Evolutionary conservation across 345 rosid genomes (phyloP), one percentile per base, ranked within the genome.

Genomic region (Pugionium cornutum): DNA sequence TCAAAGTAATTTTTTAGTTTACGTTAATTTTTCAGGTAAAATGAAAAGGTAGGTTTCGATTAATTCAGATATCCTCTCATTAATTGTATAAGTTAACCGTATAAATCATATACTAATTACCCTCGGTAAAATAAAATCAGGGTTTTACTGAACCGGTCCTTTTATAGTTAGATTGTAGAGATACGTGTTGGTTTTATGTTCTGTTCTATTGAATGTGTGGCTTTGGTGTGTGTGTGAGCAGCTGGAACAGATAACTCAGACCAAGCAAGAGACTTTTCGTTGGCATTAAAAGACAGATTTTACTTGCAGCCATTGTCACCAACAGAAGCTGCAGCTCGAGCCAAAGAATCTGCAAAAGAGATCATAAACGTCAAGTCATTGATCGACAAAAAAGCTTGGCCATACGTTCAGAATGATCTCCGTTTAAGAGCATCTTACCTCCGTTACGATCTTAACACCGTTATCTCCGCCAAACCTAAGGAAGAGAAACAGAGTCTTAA

Each of bases 351-450:
- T 4, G 96, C 97, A 9, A 82, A 86, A 79, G 99, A 90, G 1
- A 94, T 94, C 45, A 25, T 90, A 6, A 78, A 76, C 45, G 97
- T 94, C 70, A 94, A 94, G 83, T 41, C 51, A 4, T 50, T 82
- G 44, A 94, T 94, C 40, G 97, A 94, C 78, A 86, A 94, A 83
- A 90, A 90, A 76, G 91, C 92, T 2, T 94, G 97, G 99, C 97
- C 99, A 0, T 88, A 82, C 53, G 99, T 94, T 58, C 85, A 78
- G 54, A 92, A 84, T 33, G 95, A 92, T 67, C 98, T 92, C 60
- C 97, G 96, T 42, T 81, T 79, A 45, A 88, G 18, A 80, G 86
- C 97, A 8, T 58, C 35, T 27, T 86, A 86, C 57, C 97, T 94
- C 50, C 97, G 96, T 45, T 94, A 45, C 53, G 99, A 94, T 56